Base-by-base conservation (phyloP, 148 eudicot species). In the Silene conica region DNA sequence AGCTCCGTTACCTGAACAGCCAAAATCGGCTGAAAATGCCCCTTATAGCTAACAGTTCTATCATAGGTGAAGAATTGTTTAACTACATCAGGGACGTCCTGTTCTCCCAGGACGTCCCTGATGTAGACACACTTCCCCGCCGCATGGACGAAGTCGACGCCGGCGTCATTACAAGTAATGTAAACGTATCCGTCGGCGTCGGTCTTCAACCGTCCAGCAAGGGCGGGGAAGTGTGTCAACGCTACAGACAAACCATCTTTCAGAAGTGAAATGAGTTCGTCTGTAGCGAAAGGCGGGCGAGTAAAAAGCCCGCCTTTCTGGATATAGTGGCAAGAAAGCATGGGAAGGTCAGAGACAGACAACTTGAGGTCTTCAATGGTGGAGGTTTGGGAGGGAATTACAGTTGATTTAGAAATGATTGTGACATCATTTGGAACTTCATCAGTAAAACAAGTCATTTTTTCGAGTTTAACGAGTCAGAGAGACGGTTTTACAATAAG, bases 291-390 rank as follows among this genome's bases (percentile, higher is more conserved):
- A 0, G 77, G 83, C 0, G 88, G 89, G 52, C 65, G 75, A 2
- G 89, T 74, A 75, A 88, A 87, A 20, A 92, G 82, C 57, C 79
- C 34, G 69, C 97, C 97, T 26, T 92, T 89, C 63, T 92, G 97
- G 63, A 92, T 92, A 87, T 92, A 92, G 25, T 92, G 95, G 56
- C 97, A 92, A 7, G 97, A 88, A 15, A 92, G 83, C 97, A 92
- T 92, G 0, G 94, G 92, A 10, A 92, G 86, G 81, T 91, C 94
- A 4, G 97, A 92, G 34, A 80, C 90, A 0, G 97, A 92, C 71
- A 92, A 88, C 18, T 80, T 79, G 0, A 92, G 80, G 74, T 79
- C 72, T 0, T 20, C 63, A 13, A 77, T 15, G 7, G 89, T 68
- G 73, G 93, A 89, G 19, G 64, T 63, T 0, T 72, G 64, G 8